These are phyloP conservation scores for Amanita polypyramis DNA, from an alignment of 768 basidiomycete species.

Conservation along the genomic window DNA sequence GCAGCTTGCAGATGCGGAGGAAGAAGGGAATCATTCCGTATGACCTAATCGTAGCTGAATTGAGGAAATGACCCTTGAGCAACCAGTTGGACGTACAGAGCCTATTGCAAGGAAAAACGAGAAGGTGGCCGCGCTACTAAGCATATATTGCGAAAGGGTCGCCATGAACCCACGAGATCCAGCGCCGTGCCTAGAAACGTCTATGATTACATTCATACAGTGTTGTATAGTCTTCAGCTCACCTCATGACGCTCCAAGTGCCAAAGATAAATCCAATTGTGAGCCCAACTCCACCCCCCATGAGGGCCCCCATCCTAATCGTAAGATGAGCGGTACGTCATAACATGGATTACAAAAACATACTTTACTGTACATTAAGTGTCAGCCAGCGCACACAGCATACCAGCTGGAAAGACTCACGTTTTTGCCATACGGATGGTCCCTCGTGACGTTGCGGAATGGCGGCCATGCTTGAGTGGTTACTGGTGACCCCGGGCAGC, in stretches of 20 bases:
- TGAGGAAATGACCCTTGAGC: conserved; percentile 3
- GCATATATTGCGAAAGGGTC: conserved; percentile 96
- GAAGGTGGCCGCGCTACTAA: conserved; percentile 95
- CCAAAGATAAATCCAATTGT: conserved; percentile 98
- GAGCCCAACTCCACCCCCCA: conserved; percentile 90
- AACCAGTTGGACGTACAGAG: conserved; percentile 43
- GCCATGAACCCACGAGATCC: conserved; percentile 86
- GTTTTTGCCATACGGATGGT: conserved; percentile 68
- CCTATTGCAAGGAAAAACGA: conserved; percentile 95
- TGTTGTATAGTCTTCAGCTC: conserved; percentile 16
- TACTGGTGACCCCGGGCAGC: background rate
- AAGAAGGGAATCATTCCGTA: conserved; percentile 66
- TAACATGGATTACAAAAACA: conserved; percentile 3
- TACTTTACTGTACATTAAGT: conserved; percentile 45
- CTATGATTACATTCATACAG: background rate
- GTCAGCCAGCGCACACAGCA: conserved; percentile 7
- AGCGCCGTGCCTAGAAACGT: conserved; percentile 58
- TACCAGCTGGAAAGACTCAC: conserved; percentile 29
- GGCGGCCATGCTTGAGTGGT: conserved; percentile 14
- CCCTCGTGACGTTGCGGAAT: conserved; percentile 30
- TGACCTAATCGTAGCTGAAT: conserved; percentile 46
- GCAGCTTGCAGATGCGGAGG: conserved; percentile 55
- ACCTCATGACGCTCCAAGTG: conserved; percentile 86
- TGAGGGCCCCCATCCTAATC: conserved; percentile 81
- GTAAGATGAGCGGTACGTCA: conserved; percentile 10